Evolutionary conservation across 805 yeast genomes (phyloP).

Genomic region (Wickerhamomyces strasburgensis): DNA sequence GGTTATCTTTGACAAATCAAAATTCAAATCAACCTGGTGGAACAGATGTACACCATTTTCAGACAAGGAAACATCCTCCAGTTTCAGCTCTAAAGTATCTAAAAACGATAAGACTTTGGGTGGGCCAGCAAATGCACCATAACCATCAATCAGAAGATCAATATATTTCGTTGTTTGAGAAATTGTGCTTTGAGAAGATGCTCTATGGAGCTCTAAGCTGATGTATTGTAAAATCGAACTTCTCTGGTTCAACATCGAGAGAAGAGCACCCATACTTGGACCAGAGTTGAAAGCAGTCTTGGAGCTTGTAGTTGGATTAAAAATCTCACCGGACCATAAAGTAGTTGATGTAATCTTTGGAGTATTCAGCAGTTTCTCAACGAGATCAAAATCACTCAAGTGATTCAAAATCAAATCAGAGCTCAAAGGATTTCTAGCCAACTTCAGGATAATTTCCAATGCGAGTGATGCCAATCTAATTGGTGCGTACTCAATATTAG

Average conservation of each 20-base stretch:
- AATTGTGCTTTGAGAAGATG: slow-evolving; percentile 40
- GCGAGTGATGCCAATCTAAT: slow-evolving; percentile 53
- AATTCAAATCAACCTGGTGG: slow-evolving; percentile 31
- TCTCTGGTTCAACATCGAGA: slow-evolving; percentile 58
- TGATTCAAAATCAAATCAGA: slow-evolving; percentile 45
- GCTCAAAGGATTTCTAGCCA: slow-evolving; percentile 54
- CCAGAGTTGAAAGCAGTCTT: slow-evolving; percentile 27
- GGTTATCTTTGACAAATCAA: slow-evolving; percentile 38
- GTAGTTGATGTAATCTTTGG: slow-evolving; percentile 52
- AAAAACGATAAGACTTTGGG: slow-evolving; percentile 65
- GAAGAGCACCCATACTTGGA: slow-evolving; percentile 45
- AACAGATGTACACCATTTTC: slow-evolving; percentile 10
- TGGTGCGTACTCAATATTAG: slow-evolving; percentile 46
- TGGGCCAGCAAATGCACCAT: slow-evolving; percentile 49
- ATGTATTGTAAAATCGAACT: slow-evolving; percentile 57
- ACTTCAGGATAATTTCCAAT: slow-evolving; percentile 56
- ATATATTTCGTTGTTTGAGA: slow-evolving; percentile 50
- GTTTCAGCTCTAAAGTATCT: slow-evolving; percentile 61
- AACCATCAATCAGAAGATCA: slow-evolving; percentile 45
- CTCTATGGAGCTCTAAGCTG: slow-evolving; percentile 67
- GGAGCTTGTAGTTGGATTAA: slow-evolving; percentile 35
- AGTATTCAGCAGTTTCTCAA: slow-evolving; percentile 43
- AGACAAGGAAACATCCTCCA: slow-evolving; percentile 35
- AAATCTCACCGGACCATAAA: slow-evolving; percentile 47
- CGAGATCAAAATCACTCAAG: slow-evolving; percentile 48